phyloP scores from a whole-genome alignment of 169 alveolate species.

The Plasmodium malariae region DNA sequence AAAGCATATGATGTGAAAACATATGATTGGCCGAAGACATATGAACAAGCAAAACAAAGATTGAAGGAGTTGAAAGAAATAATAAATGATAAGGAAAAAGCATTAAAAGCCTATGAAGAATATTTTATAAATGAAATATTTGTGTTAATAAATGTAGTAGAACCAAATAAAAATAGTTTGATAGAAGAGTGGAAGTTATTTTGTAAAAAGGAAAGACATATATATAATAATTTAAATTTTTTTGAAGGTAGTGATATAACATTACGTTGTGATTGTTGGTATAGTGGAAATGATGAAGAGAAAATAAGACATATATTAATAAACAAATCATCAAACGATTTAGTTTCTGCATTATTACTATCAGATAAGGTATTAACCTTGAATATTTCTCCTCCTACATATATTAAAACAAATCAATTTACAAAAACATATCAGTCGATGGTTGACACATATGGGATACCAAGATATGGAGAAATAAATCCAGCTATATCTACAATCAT shows the following conservation, averaged over 20 bases:
- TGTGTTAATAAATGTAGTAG: constrained; percentile 87
- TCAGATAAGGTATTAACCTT: constrained; percentile 85
- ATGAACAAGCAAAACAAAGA: constrained; percentile 82
- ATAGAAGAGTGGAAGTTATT: constrained; percentile 95
- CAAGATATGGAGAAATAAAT: constrained; percentile 98
- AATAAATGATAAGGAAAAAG: constrained; percentile 91
- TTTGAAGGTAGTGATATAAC: constrained; percentile 94
- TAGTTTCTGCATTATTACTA: constrained; percentile 89
- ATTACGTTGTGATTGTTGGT: constrained; percentile 97
- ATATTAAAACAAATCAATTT: constrained; percentile 94
- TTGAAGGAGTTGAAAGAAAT: constrained; percentile 83
- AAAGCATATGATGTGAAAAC: constrained; percentile 92
- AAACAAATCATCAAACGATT: constrained; percentile 84
- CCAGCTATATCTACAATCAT: constrained; percentile 98
- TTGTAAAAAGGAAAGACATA: constrained; percentile 95
- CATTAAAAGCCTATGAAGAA: constrained; percentile 92
- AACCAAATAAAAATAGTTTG: constrained; percentile 91
- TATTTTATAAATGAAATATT: constrained; percentile 90
- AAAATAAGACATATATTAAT: constrained; percentile 88
- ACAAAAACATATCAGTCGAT: constrained; percentile 94
- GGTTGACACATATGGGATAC: constrained; percentile 99
- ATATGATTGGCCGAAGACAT: constrained; percentile 91
- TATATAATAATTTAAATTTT: constrained; percentile 93
- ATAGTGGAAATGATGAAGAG: constrained; percentile 93
- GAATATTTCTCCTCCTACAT: constrained; percentile 95